Base-by-base conservation (phyloP, 805 yeast species). In the Citeromyces matritensis region DNA sequence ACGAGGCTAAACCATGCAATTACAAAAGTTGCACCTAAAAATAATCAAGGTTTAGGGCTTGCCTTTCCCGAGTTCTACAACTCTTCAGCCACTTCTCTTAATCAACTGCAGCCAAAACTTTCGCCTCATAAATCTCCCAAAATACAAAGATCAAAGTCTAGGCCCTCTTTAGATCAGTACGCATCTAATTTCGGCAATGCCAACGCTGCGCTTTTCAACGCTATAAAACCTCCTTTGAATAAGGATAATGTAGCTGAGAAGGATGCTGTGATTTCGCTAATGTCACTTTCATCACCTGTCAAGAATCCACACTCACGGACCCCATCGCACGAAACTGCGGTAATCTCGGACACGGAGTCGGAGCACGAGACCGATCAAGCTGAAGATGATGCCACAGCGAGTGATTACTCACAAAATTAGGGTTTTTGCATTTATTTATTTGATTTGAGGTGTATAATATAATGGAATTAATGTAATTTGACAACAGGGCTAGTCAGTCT, bases 181-280 rank as follows among this genome's bases (percentile, higher is more conserved):
- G 13, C 30, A 30, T 15, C 31, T 34, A 24, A 23, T 19, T 12
- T 15, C 12, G 13, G 23, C 24, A 12, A 15, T 14, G 26, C 34
- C 23, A 13, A 29, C 23, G 12, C 19, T 9, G 11, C 23, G 9
- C n/a, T 23, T n/a, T 12, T 14, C 6, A 13, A 28, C 7, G 32
- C 23, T 30, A 17, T 30, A 17, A 12, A 23, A 13, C 17, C 27
- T 13, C 8, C 14, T 11, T 12, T 27, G 23, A 10, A 14, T 11
- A 11, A 24, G 5, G 28, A 46, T 32, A 39, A 48, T 37, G 47
- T 49, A 38, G 46, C 51, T 30, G 76, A 69, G 38, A 68, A 68
- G 41, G 75, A 69, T 30, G 76, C 76, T 5, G 63, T 69, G 8
- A 51, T 62, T 43, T 66, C 74, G 14, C 52, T 69, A 32, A 69